Percentiles rank a stretch among this genome's conserved stretches.
These are phyloP conservation scores for Lyophyllum semitale DNA, from an alignment of 768 basidiomycete genomes.

Conservation along the genomic window DNA sequence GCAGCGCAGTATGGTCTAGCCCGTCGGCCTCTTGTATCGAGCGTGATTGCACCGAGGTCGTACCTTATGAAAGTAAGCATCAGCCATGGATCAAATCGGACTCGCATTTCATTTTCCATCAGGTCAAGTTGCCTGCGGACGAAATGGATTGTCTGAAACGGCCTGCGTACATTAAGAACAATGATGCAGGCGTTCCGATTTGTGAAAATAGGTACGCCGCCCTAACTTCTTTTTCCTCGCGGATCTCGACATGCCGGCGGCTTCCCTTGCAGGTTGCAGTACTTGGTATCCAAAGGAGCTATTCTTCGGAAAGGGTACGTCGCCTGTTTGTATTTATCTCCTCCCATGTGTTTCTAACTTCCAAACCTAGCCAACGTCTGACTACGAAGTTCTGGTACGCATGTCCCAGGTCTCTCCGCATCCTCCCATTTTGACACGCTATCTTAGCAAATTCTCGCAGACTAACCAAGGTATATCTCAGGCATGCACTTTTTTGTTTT, in stretches of 20 bases:
- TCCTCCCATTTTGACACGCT: background rate
- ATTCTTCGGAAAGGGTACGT: conserved; percentile 83
- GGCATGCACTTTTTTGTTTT: background rate
- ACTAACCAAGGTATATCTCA: conserved; percentile 46
- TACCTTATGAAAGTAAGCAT: conserved; percentile 80
- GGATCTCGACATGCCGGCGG: conserved; percentile 27
- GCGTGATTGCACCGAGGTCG: conserved; percentile 77
- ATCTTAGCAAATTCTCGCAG: conserved; percentile 70
- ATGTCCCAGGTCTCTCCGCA: background rate
- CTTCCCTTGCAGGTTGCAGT: conserved; percentile 65
- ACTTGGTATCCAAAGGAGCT: conserved; percentile 84
- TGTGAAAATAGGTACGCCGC: conserved; percentile 78
- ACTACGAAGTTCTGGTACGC: conserved; percentile 82
- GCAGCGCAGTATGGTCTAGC: conserved; percentile 89
- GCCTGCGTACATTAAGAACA: conserved; percentile 81
- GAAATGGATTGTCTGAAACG: conserved; percentile 81
- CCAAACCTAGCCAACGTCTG: conserved; percentile 64
- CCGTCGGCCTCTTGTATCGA: conserved; percentile 73
- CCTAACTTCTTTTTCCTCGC: conserved; percentile 15
- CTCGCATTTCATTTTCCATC: conserved; percentile 7
- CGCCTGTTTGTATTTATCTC: conserved; percentile 11
- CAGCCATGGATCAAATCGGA: background rate
- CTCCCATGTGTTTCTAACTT: conserved; percentile 20
- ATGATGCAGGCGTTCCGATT: conserved; percentile 74
- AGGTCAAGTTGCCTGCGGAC: conserved; percentile 90